Evolutionary conservation across 2,329 filamentous ascomycete species (phyloP), one percentile per base, ranked within the genome.

Genomic region (Aspergillus piperis): DNA sequence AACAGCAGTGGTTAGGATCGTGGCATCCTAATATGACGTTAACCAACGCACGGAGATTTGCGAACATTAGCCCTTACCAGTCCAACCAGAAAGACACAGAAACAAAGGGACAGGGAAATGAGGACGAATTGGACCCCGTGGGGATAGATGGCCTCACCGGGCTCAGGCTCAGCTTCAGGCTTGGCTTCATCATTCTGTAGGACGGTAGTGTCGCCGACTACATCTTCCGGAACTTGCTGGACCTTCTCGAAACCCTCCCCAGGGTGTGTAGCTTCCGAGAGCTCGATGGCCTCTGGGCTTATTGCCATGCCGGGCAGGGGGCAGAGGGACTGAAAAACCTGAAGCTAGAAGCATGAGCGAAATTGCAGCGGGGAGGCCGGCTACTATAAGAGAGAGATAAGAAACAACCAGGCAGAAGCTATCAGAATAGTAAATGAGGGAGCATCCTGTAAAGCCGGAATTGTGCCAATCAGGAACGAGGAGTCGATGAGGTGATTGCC

Each of bases 31-130:
- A 11, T 11, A 3, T 17, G 27, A 10, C 15, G 13, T 15, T n/a
- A 30, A 36, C 17, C 11, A 13, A 11, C 32, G 32, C 0, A 10
- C 10, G 1, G 13, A 19, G 27, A 36, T 52, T 8, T 5, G 23
- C 17, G 2, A n/a, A 8, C 5, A 8, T 5, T 13, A n/a, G 8
- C 17, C 39, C 50, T 21, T 3, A 52, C 50, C 19, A 52, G 7
- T 3, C 54, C 30, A 6, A 57, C 54, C 15, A 38, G 42, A 13
- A 57, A 50, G 10, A 57, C 42, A 47, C 54, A 57, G 54, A 57
- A 36, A 27, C 41, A 57, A 30, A 57, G 54, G 15, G 42, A 48
- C 19, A 61, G 10, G 25, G 41, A 49, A n/a, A 57, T 52, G 17
- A 52, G 50, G 6, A 23, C 19, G 5, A 39, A 52, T 52, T 39